A percentile compares a stretch with the other conserved stretches of the same genome.
These are phyloP conservation scores for Alternaria sp. DNA, from an alignment of 2,329 filamentous ascomycete species.

Conservation along the genomic window DNA sequence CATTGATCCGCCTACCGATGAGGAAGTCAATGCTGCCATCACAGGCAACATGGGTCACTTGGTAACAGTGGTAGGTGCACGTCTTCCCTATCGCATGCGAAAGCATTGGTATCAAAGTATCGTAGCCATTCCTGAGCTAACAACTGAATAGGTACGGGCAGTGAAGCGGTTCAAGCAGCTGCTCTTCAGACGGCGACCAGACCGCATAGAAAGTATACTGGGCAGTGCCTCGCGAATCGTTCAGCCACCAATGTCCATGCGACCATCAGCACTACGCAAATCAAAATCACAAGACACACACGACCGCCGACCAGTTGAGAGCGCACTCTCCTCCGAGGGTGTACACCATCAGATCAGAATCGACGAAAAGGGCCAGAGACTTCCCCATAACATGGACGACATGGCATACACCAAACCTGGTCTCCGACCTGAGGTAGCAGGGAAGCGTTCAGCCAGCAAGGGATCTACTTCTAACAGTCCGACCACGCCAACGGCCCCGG, in stretches of 20 bases:
- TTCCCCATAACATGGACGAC: constrained; percentile 28
- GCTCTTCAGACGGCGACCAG: constrained; percentile 63
- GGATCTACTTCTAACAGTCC: constrained; percentile 25
- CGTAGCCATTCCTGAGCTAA: constrained; percentile 1
- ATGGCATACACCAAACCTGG: constrained; percentile 28
- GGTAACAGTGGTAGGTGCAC: constrained; percentile 72
- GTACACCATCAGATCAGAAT: constrained; percentile 57
- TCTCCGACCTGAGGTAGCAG: constrained; percentile 14
- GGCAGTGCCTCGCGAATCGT: constrained; percentile 65
- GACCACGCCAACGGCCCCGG: constrained; percentile 18
- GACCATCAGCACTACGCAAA: constrained; percentile 49
- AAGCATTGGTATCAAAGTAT: background rate
- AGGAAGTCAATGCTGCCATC: constrained; percentile 89
- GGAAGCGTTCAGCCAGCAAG: constrained; percentile 12
- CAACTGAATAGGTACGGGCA: constrained; percentile 74
- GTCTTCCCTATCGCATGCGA: background rate
- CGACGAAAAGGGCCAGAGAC: constrained; percentile 36
- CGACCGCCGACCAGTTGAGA: constrained; percentile 58
- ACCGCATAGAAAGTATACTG: constrained; percentile 65
- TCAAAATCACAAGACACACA: constrained; percentile 60
- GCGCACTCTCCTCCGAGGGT: constrained; percentile 60
- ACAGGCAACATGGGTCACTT: constrained; percentile 88
- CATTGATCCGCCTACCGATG: constrained; percentile 83
- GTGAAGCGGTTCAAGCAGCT: constrained; percentile 86
- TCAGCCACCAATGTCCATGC: constrained; percentile 63